Base-by-base conservation (phyloP, 2,329 filamentous ascomycete species). In the Cadophora sp. region DNA sequence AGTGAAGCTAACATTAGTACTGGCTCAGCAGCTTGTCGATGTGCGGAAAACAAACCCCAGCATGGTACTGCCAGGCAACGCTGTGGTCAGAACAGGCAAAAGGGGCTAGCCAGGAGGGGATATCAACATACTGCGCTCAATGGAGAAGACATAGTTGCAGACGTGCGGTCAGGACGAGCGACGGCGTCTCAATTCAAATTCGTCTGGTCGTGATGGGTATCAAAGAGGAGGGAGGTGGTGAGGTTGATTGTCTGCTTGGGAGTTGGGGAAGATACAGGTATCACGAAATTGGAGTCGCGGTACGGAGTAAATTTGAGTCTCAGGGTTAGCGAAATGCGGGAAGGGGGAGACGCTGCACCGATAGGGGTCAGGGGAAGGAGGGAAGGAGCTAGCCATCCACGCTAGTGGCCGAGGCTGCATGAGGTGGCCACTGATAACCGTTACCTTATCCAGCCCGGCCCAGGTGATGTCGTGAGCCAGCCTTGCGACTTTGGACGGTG, bases 41-140 rank as follows among this genome's bases (percentile, higher is more conserved):
- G 67, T 69, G 68, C 43, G 67, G 70, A 69, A 60, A 67, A 66
- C 71, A 70, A 72, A 73, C 71, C 67, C 69, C 67, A 71, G 72
- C 66, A 63, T 72, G 71, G 66, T 69, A 75, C 70, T 73, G 69
- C 65, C 68, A 70, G 67, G 68, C 65, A 70, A 66, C 62, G 68
- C 69, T 70, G 70, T 68, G 69, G 72, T 74, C 71, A 74, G 68
- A 75, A 73, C 68, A 65, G 69, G 68, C 71, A 72, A 72, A 75
- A 74, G 73, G 75, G 73, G 71, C 51, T 69, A 64, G 66, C 66
- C 64, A 70, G 27, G 62, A 67, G 51, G 69, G 68, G 59, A 63
- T 65, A 68, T 75, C 68, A 72, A 81, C 83, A 76, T 84, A 85
- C 83, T 79, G 82, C 82, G 77, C 81, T 83, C 76, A 83, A 79